Percentiles rank a stretch among this genome's conserved stretches.
Conservation (phyloP, 164 flowering plant genomes). For the Pachysandra terminalis region DNA sequence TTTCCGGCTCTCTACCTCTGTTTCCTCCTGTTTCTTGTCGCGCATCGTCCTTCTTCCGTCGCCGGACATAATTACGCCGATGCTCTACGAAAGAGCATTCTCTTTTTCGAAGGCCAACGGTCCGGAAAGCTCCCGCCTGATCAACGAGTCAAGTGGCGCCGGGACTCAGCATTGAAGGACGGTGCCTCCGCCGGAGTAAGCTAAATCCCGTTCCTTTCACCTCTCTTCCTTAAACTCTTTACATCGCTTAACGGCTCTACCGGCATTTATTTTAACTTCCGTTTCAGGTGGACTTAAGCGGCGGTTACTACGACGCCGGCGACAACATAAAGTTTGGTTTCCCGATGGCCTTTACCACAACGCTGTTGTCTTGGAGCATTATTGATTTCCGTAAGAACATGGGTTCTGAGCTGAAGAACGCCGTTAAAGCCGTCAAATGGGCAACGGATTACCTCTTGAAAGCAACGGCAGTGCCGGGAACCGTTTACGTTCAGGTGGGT, state of each 20-base stretch:
- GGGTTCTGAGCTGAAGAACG: constrained; percentile 62
- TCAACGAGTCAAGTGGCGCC: constrained; percentile 82
- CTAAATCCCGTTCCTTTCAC: neutral
- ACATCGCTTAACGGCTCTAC: neutral
- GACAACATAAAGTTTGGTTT: constrained; percentile 93
- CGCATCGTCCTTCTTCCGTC: constrained; percentile 8
- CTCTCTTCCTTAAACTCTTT: neutral
- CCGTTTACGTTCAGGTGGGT: constrained; percentile 73
- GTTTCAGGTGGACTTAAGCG: constrained; percentile 64
- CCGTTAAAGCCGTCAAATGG: constrained; percentile 71
- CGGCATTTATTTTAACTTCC: constrained; percentile 2
- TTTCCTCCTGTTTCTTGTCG: constrained; percentile 22
- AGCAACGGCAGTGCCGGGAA: constrained; percentile 48
- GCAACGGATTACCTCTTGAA: constrained; percentile 77
- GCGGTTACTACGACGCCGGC: constrained; percentile 97
- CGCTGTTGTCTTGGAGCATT: constrained; percentile 82
- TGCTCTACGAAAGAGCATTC: constrained; percentile 80
- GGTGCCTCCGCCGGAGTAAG: constrained; percentile 74
- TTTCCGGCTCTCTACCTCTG: constrained; percentile 14
- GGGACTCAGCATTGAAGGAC: constrained; percentile 77
- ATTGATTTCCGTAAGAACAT: constrained; percentile 65
- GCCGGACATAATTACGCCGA: constrained; percentile 60
- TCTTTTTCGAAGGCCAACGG: constrained; percentile 96
- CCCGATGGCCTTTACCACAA: constrained; percentile 91
- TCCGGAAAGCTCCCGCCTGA: constrained; percentile 82